These are phyloP conservation scores for Penicillium griseofulvum DNA, from an alignment of 2,329 filamentous ascomycete genomes.

Conservation along the genomic window DNA sequence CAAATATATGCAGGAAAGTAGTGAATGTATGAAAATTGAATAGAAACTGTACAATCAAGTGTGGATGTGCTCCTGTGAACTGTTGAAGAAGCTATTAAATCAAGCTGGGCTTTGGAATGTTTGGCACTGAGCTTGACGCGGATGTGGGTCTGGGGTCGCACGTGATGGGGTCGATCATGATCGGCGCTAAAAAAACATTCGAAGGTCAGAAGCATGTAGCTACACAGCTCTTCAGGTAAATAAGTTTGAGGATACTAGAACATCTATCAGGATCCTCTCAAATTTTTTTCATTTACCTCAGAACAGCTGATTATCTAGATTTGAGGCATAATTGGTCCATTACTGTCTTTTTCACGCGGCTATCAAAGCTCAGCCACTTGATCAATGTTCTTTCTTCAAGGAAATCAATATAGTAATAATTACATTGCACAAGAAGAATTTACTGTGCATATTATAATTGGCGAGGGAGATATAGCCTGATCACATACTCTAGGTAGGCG, in stretches of 20 bases:
- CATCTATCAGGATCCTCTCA: background rate
- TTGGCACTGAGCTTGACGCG: conserved; percentile 11
- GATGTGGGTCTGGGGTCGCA: conserved; percentile 11
- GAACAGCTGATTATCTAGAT: background rate
- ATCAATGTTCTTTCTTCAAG: background rate
- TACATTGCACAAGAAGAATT: too few species aligned
- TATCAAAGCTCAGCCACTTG: background rate
- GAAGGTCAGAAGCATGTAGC: background rate
- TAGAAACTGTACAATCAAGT: background rate
- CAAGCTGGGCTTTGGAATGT: conserved; percentile 1
- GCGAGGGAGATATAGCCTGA: background rate
- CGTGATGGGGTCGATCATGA: conserved; percentile 9
- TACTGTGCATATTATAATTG: too few species aligned
- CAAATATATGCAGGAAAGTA: background rate
- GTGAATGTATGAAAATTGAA: background rate
- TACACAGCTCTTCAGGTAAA: background rate
- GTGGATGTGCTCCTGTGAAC: too few species aligned
- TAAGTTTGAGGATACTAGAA: background rate
- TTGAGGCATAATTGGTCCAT: background rate
- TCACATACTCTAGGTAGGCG: background rate
- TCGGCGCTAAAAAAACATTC: background rate
- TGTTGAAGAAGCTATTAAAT: background rate
- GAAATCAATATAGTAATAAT: background rate
- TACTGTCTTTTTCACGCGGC: background rate
- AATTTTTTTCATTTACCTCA: background rate